phyloP scores from a whole-genome alignment of 179 eudicot species.

The Camellia oleifera region DNA sequence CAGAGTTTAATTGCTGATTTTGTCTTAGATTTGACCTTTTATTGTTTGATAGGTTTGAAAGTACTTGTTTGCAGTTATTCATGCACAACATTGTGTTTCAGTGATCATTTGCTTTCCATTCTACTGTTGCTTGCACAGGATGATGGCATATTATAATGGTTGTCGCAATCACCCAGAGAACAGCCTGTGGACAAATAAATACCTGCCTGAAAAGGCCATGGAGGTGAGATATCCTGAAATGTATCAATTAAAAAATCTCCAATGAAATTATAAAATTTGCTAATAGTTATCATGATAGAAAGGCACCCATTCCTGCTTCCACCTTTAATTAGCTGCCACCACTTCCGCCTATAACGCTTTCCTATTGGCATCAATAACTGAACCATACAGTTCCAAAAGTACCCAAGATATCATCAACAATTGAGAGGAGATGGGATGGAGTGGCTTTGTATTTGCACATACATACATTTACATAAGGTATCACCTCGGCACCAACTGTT shows the following conservation, averaged over 20 bases:
- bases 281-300: not conserved
- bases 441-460: not conserved
- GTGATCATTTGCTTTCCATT: constrained; percentile 16
- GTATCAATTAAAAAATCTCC: not conserved
- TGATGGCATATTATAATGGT: constrained; percentile 37
- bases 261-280: not conserved
- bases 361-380: constrained; percentile 3
- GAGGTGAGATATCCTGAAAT: constrained; percentile 53
- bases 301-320: not conserved
- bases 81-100: not conserved
- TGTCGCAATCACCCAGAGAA: constrained; percentile 53
- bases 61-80: not conserved
- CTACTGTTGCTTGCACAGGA: constrained; percentile 36
- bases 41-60: not conserved
- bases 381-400: not conserved
- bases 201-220: constrained; percentile 77
- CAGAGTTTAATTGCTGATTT: not conserved
- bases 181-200: constrained; percentile 87
- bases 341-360: not conserved
- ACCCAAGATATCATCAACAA: not conserved
- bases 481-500: not conserved
- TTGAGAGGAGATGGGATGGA: not conserved
- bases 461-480: not conserved
- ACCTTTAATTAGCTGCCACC: not conserved
- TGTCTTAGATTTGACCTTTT: not conserved